Percentiles rank a stretch among this genome's conserved stretches.
Conservation (phyloP, 2,329 filamentous ascomycete genomes). For the Paraphaeosphaeria minitans region DNA sequence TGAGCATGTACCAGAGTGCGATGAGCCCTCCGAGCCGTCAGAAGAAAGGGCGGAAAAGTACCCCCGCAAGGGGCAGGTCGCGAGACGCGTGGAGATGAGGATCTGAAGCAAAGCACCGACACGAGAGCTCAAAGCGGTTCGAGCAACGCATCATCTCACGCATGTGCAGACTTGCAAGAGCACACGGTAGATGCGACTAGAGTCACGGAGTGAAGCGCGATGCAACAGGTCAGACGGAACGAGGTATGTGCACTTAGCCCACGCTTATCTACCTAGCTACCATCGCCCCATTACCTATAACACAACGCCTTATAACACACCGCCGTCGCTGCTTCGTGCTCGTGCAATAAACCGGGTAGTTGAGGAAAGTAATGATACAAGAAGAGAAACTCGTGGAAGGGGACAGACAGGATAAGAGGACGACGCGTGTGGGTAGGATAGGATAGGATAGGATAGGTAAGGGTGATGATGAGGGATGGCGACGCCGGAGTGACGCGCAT, state of each 20-base stretch:
- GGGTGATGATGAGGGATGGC: neutral
- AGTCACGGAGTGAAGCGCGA: neutral
- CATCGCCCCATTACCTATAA: conserved; percentile 7
- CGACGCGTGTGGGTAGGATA: neutral
- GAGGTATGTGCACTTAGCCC: conserved; percentile 8
- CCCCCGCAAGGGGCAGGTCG: too few species aligned
- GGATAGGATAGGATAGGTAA: neutral
- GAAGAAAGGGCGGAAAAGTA: too few species aligned
- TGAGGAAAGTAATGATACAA: conserved; percentile 4
- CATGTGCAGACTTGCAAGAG: too few species aligned
- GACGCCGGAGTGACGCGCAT: conserved; percentile 1
- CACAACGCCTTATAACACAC: too few species aligned
- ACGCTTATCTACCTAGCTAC: conserved; percentile 7
- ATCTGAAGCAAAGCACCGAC: too few species aligned
- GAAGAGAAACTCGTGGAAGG: neutral
- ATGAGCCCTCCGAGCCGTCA: too few species aligned
- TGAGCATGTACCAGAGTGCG: neutral
- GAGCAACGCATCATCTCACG: too few species aligned
- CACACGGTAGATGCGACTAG: too few species aligned
- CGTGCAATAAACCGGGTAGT: conserved; percentile 10
- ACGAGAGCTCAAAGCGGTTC: too few species aligned
- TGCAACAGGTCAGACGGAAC: neutral
- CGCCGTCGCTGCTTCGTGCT: conserved; percentile 9
- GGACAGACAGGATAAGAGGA: neutral
- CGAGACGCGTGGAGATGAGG: too few species aligned